Base-by-base conservation (phyloP, 2,329 filamentous ascomycete genomes). In the Fusarium marasasianum region DNA sequence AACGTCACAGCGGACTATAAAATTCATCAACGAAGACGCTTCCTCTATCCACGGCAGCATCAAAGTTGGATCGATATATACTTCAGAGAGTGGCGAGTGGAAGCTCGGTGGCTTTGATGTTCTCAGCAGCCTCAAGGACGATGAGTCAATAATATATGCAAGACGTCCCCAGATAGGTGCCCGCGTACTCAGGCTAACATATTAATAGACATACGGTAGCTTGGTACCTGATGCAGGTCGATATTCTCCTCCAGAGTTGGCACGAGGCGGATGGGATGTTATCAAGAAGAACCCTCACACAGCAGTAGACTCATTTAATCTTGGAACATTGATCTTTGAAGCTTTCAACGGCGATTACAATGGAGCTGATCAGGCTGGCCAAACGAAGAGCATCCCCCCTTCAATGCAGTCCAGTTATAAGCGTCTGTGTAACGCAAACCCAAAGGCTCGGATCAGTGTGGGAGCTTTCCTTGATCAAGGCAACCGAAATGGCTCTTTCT, bases 11-110 rank as follows among this genome's bases (percentile, higher is more conserved):
- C 93, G 94, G 80, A 98, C 96, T 0, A 84, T 98, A 75, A 98
- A 96, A 79, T 99, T 99, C 80, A 94, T 99, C 81, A 99, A 99
- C 79, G 91, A 93, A 54, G 96, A 99, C 75, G 96, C 95, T 7
- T 88, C 92, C 6, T 98, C 95, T 1, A 93, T 99, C 58, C 96
- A 99, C 79, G 96, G 95, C 55, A 94, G 91, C 78, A 86, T 99
- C 59, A 91, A 94, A 71, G 93, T 94, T 26, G 93, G 93, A 2
- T 98, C 96, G 0, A 88, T 99, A 73, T 99, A 95, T 82, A 96
- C 94, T 8, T 95, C 94, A 69, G 96, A 98, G 80, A 98, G 96
- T 79, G 96, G 96, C 66, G 96, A 99, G 84, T 99, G 96, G 96
- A 98, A 97, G 80, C 86, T 99, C 5, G 95, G 93, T 26, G 96